Evolutionary conservation across 2,329 filamentous ascomycete species (phyloP), one percentile per base, ranked within the genome.

Genomic region (Aspergillus chevalieri): DNA sequence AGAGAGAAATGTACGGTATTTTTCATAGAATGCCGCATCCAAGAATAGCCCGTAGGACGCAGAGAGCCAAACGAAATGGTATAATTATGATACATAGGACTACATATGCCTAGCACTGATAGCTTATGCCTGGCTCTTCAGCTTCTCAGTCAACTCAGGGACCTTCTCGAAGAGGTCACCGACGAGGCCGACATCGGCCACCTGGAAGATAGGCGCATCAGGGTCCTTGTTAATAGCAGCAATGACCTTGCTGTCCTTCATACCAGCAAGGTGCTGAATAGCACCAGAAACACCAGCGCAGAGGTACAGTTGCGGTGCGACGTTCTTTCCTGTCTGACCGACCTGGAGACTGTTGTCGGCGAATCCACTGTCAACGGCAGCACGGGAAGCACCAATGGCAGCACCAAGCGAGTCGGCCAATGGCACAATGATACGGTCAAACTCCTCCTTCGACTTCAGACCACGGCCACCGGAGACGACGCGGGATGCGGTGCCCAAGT

Each of bases 201-300:
- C 84, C 74, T 98, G 93, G 79, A 98, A 98, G 61, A 98, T 98
- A 26, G 93, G 93, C 50, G 93, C 93, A 71, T 98, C 93, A 4
- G 84, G 78, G 66, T 98, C 93, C 77, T 98, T 98, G 79, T 98
- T 98, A 67, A 98, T 97, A 12, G 89, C 89, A 19, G 92, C 93
- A 74, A 98, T 98, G 51, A 98, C 93, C 78, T 98, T 98, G 78
- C 90, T 96, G 68, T 98, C 93, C 81, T 98, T 98, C 93, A 98
- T 98, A 67, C 93, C 93, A 28, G 93, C 93, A 73, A 98, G 73
- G 78, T 98, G 93, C 75, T 98, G 93, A 61, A 98, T 98, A 19
- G 93, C 93, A 47, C 93, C 93, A 7, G 89, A 95, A 61, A 98
- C 97, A 65, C 93, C 93, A 10, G 92, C 91, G 47, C 90, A 94